Percentiles rank a stretch among this genome's conserved stretches.
phyloP scores from a whole-genome alignment of 768 basidiomycete genomes.

The Lactarius hengduanensis region DNA sequence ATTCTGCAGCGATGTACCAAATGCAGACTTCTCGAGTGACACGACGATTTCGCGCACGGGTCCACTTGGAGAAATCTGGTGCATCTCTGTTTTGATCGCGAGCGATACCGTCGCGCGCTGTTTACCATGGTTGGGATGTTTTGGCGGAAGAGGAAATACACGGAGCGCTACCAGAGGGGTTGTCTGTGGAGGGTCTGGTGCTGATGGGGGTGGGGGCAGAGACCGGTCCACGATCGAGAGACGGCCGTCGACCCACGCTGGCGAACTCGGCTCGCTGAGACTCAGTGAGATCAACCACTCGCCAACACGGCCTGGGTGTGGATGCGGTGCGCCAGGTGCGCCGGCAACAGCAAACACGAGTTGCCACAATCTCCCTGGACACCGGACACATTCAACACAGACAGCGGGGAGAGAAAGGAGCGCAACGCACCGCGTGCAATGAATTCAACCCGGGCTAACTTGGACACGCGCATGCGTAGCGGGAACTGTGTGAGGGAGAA shows the following conservation, averaged over 20 bases:
- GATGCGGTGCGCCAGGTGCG: neutral
- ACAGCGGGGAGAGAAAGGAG: neutral
- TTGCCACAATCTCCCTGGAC: slow-evolving; percentile 25
- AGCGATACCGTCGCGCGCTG: slow-evolving; percentile 1
- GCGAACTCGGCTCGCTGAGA: slow-evolving; percentile 17
- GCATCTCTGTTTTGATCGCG: slow-evolving; percentile 8
- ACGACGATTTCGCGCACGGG: slow-evolving; percentile 18
- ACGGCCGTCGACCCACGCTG: slow-evolving; percentile 21
- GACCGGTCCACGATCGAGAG: slow-evolving; percentile 17
- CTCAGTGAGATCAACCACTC: slow-evolving; percentile 27
- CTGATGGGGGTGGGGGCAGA: neutral
- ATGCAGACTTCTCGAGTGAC: slow-evolving; percentile 14
- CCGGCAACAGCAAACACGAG: slow-evolving; percentile 19
- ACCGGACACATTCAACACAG: neutral
- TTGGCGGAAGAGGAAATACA: slow-evolving; percentile 10
- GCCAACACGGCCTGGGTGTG: neutral
- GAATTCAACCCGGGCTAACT: slow-evolving; percentile 57
- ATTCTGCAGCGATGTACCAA: slow-evolving; percentile 18
- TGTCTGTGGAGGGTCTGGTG: neutral
- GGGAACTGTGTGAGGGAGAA: slow-evolving; percentile 60
- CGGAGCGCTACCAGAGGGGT: slow-evolving; percentile 4
- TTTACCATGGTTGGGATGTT: slow-evolving; percentile 8
- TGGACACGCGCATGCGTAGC: slow-evolving; percentile 66
- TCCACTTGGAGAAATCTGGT: slow-evolving; percentile 15
- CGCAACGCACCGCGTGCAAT: slow-evolving; percentile 51